Conservation (phyloP, 2,329 filamentous ascomycete species). For the Aspergillus sp. region DNA sequence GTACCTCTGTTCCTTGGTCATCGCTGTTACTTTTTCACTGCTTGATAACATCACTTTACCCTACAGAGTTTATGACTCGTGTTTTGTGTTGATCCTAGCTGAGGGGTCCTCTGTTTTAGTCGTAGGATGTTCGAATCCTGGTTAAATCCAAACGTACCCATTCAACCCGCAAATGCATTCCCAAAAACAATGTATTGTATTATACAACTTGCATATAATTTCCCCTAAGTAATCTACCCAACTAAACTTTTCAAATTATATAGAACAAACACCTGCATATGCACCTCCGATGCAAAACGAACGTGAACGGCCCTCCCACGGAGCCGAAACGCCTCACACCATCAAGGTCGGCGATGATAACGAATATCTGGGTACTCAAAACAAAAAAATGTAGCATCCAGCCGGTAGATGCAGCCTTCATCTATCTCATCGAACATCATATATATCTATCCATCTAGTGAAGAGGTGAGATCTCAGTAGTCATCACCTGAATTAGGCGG, state of each 20-base stretch:
- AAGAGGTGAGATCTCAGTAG: not conserved
- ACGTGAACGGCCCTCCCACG: not conserved
- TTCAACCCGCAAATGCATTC: too few species aligned
- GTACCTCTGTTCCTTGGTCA: too few species aligned
- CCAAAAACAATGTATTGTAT: too few species aligned
- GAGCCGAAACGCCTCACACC: not conserved
- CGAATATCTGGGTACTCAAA: not conserved
- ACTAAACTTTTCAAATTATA: not conserved
- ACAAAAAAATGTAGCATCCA: not conserved
- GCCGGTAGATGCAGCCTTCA: not conserved
- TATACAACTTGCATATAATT: too few species aligned
- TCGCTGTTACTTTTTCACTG: too few species aligned
- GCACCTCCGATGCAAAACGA: not conserved
- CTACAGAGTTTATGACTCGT: too few species aligned
- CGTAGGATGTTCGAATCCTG: too few species aligned
- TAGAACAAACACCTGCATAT: not conserved
- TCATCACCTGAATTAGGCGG: slow-evolving; percentile 16
- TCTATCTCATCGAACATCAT: not conserved
- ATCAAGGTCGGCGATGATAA: not conserved
- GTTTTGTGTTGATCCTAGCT: too few species aligned
- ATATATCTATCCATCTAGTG: not conserved
- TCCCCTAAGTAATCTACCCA: too few species aligned
- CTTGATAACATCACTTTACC: too few species aligned
- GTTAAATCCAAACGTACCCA: too few species aligned
- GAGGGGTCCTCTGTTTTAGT: too few species aligned